phyloP scores from a whole-genome alignment of 2,329 filamentous ascomycete species.

The Rasamsonia emersonii region DNA sequence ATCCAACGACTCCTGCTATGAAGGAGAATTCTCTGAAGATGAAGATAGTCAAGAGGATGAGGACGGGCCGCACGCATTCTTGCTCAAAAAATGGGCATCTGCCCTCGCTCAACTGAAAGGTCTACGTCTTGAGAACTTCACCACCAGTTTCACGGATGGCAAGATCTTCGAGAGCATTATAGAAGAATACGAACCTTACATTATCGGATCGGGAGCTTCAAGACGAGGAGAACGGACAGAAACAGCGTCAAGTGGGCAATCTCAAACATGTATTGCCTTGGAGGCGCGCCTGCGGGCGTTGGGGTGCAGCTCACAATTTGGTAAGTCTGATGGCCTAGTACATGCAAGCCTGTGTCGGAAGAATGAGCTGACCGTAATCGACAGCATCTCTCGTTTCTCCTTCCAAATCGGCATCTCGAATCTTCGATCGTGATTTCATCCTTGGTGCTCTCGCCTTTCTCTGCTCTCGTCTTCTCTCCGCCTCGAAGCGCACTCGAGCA shows the following conservation, averaged over 20 bases:
- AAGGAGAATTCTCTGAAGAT: constrained; percentile 13
- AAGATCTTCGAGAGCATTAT: constrained; percentile 48
- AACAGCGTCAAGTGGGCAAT: neutral
- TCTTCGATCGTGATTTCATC: constrained; percentile 48
- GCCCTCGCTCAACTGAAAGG: constrained; percentile 41
- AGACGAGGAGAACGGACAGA: neutral
- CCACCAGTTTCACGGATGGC: constrained; percentile 50
- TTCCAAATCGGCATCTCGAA: constrained; percentile 21
- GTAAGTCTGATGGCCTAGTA: constrained; percentile 18
- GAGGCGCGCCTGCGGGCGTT: constrained; percentile 27
- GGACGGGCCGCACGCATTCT: constrained; percentile 23
- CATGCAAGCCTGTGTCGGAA: neutral
- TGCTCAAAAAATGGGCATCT: constrained; percentile 51
- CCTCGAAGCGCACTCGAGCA: constrained; percentile 42
- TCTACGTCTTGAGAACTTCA: constrained; percentile 45
- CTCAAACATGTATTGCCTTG: constrained; percentile 12
- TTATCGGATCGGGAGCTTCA: constrained; percentile 14
- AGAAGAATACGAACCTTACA: constrained; percentile 45
- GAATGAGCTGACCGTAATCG: constrained; percentile 10
- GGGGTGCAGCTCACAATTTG: constrained; percentile 37
- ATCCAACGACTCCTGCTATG: constrained; percentile 12
- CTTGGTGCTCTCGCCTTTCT: constrained; percentile 51
- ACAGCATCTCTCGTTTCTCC: constrained; percentile 39
- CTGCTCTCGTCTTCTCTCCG: constrained; percentile 48
- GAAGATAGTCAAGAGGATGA: constrained; percentile 16